phyloP scores from a whole-genome alignment of 306 rosid species.

The Cucumis melo region DNA sequence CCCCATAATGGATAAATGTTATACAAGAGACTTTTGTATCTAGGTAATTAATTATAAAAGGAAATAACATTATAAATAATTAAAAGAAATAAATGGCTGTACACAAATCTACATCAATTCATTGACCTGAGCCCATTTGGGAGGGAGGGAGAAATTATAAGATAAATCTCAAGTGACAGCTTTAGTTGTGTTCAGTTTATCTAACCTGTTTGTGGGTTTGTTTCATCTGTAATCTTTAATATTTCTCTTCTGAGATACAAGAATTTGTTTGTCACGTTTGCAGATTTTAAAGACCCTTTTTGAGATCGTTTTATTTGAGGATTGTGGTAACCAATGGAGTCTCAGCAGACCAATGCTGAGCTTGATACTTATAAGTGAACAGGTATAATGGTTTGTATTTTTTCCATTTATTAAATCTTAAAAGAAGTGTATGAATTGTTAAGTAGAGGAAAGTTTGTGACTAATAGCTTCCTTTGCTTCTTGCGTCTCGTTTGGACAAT shows the following conservation, averaged over 20 bases:
- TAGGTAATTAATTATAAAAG: too few species aligned
- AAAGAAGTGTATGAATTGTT: background rate
- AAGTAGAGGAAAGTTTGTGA: background rate
- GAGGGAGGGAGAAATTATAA: background rate
- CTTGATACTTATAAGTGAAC: conserved; percentile 65
- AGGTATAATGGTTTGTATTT: conserved; percentile 29
- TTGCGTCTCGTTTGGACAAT: background rate
- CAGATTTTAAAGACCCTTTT: conserved; percentile 75
- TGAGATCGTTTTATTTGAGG: conserved; percentile 78
- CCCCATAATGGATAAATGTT: too few species aligned
- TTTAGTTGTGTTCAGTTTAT: background rate
- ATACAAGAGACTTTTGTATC: too few species aligned
- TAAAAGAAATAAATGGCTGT: too few species aligned
- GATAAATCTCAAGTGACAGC: background rate
- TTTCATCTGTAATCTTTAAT: background rate
- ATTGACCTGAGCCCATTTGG: background rate
- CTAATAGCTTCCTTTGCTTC: background rate
- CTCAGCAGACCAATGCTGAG: conserved; percentile 85
- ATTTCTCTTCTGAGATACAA: background rate
- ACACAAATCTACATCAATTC: too few species aligned
- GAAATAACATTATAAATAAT: too few species aligned
- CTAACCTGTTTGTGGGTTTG: background rate
- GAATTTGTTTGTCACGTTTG: background rate
- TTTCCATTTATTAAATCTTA: background rate
- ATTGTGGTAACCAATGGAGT: conserved; percentile 75